Evolutionary conservation across 257 asterid genomes (phyloP).

Genomic region (Jasminum sambac): DNA sequence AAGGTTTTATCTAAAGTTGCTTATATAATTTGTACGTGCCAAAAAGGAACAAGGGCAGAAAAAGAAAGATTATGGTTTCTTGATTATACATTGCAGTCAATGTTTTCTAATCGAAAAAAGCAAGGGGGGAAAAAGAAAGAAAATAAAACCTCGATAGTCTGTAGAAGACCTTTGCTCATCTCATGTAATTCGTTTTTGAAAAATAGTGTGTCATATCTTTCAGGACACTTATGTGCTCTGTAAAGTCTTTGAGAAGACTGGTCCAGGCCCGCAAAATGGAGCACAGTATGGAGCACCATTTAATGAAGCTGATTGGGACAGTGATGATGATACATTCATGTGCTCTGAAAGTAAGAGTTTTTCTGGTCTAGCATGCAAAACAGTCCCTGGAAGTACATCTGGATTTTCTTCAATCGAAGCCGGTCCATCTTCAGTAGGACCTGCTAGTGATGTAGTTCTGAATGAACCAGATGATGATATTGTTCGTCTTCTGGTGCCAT

Average conservation of each 20-base stretch:
- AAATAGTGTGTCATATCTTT: slow-evolving; percentile 6
- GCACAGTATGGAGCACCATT: slow-evolving; percentile 96
- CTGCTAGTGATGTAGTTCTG: slow-evolving; percentile 23
- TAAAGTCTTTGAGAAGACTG: slow-evolving; percentile 76
- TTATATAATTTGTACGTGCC: neutral
- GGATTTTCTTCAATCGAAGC: slow-evolving; percentile 17
- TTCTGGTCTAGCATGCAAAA: neutral
- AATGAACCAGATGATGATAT: slow-evolving; percentile 44
- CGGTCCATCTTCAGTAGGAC: slow-evolving; percentile 35
- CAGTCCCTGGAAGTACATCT: slow-evolving; percentile 12
- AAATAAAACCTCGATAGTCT: neutral
- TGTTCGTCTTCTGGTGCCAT: slow-evolving; percentile 32
- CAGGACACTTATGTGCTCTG: slow-evolving; percentile 78
- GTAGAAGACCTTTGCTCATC: neutral
- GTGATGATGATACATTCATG: slow-evolving; percentile 34
- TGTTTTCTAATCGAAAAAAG: neutral
- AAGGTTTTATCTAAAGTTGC: neutral
- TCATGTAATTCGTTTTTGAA: neutral
- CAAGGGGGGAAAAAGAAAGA: neutral
- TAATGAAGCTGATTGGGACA: slow-evolving; percentile 79
- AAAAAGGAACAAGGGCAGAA: no score
- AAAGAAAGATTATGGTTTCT: neutral
- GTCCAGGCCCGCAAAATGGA: slow-evolving; percentile 82
- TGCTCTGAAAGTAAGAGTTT: neutral
- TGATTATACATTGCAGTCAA: neutral